phyloP scores from a whole-genome alignment of 176 grass and related monocot genomes.

The Musa itinerans region DNA sequence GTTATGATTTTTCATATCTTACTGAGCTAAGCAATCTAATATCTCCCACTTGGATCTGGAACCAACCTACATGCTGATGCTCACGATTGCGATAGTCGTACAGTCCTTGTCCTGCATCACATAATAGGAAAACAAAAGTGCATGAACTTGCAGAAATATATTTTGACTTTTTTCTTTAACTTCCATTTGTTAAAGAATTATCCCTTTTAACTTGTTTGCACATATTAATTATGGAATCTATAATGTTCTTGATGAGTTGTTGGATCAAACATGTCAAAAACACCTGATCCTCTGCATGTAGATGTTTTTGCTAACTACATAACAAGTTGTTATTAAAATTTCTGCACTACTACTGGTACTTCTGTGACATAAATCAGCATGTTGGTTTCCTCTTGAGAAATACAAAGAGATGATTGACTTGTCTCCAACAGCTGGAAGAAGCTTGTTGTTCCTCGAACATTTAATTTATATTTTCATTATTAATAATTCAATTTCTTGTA shows the following conservation, averaged over 20 bases:
- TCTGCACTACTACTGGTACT: too few species aligned
- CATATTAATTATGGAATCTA: too few species aligned
- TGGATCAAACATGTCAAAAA: not conserved
- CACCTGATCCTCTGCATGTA: not conserved
- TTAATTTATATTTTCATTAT: not conserved
- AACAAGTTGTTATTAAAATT: not conserved
- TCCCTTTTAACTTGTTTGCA: too few species aligned
- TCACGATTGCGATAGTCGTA: too few species aligned
- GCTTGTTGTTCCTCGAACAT: not conserved
- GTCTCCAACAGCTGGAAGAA: not conserved
- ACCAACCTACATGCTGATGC: too few species aligned
- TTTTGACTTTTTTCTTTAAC: not conserved
- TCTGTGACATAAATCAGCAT: not conserved
- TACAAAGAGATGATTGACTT: not conserved
- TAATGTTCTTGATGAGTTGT: not conserved
- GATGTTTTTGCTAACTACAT: not conserved
- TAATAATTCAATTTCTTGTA: slow-evolving; percentile 20
- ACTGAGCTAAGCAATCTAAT: not conserved
- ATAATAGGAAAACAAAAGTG: not conserved
- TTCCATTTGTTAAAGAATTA: too few species aligned
- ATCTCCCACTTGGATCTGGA: not conserved
- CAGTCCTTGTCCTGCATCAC: too few species aligned
- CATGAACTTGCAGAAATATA: not conserved
- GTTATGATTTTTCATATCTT: slow-evolving; percentile 6
- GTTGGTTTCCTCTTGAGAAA: too few species aligned